Evolutionary conservation across 169 alveolate genomes (phyloP).

Genomic region (Plasmodium gallinaceum): DNA sequence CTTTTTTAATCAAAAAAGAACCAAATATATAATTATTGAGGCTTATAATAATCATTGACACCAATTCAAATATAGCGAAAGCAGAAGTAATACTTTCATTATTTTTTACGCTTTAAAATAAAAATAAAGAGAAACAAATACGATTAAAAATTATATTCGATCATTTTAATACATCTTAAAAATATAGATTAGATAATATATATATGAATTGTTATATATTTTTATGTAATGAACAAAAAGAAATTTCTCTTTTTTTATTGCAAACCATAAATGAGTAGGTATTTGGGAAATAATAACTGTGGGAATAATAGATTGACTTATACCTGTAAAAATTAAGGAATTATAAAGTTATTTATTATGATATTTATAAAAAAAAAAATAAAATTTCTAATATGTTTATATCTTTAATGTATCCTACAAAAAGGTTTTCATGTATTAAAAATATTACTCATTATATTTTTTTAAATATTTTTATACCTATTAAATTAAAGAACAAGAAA

Average conservation of each 20-base stretch:
- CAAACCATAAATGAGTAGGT: constrained; percentile 73
- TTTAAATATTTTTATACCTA: constrained; percentile 17
- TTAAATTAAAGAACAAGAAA: constrained; percentile 59
- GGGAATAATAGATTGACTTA: constrained; percentile 74
- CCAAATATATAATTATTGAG: constrained; percentile 70
- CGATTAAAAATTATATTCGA: neutral
- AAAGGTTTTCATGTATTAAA: neutral
- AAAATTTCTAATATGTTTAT: neutral
- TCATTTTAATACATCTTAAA: neutral
- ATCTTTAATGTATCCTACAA: neutral
- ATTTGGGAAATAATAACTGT: constrained; percentile 75
- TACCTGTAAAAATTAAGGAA: constrained; percentile 39
- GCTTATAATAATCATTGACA: constrained; percentile 66
- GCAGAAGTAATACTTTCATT: constrained; percentile 68
- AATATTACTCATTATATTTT: neutral
- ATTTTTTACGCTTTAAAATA: constrained; percentile 49
- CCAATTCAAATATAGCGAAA: constrained; percentile 73
- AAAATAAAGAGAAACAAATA: neutral
- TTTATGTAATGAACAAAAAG: neutral
- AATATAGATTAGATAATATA: neutral
- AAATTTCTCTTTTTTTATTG: neutral
- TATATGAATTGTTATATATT: too few species aligned
- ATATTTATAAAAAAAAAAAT: neutral
- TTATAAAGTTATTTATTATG: too few species aligned
- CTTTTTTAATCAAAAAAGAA: constrained; percentile 48